These are phyloP conservation scores for Achlya hypogyna DNA, from an alignment of 352 stramenopile genomes.

Conservation along the genomic window DNA sequence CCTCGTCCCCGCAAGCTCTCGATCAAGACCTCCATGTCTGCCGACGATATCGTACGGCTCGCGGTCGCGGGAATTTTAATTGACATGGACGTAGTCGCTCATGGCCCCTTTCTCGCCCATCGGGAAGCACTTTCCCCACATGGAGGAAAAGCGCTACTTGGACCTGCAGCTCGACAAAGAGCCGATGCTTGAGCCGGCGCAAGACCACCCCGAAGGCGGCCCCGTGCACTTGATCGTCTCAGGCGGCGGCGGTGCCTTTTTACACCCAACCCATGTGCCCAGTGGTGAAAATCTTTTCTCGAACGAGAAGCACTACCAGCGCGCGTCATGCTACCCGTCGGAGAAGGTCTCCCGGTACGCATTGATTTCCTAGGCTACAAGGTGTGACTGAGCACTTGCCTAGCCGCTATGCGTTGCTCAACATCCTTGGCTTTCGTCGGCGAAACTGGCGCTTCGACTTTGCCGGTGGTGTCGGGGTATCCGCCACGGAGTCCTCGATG, in stretches of 20 bases:
- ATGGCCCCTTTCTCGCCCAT: constrained; percentile 32
- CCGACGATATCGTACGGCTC: constrained; percentile 2
- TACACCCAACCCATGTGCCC: constrained; percentile 85
- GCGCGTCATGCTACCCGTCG: constrained; percentile 76
- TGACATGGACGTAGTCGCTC: neutral
- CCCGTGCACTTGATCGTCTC: constrained; percentile 79
- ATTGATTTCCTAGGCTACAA: neutral
- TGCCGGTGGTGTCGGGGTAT: constrained; percentile 73
- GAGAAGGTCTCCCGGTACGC: constrained; percentile 57
- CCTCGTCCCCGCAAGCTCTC: neutral
- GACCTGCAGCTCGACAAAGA: constrained; percentile 19
- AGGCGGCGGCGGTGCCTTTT: constrained; percentile 81
- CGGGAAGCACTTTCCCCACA: constrained; percentile 72
- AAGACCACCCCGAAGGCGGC: neutral
- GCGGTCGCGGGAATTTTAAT: neutral
- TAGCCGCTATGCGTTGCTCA: constrained; percentile 74
- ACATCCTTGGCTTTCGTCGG: constrained; percentile 84
- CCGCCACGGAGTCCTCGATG: constrained; percentile 9
- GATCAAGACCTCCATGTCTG: constrained; percentile 6
- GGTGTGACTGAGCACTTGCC: neutral
- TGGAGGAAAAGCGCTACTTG: constrained; percentile 30
- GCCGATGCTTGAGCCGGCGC: constrained; percentile 8
- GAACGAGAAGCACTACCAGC: constrained; percentile 61
- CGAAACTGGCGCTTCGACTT: constrained; percentile 92
- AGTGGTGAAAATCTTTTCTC: constrained; percentile 41